Evolutionary conservation across 495 filamentous ascomycete genomes (phyloP), one percentile per base, ranked within the genome.

Genomic region (Penicillium mononematosum): DNA sequence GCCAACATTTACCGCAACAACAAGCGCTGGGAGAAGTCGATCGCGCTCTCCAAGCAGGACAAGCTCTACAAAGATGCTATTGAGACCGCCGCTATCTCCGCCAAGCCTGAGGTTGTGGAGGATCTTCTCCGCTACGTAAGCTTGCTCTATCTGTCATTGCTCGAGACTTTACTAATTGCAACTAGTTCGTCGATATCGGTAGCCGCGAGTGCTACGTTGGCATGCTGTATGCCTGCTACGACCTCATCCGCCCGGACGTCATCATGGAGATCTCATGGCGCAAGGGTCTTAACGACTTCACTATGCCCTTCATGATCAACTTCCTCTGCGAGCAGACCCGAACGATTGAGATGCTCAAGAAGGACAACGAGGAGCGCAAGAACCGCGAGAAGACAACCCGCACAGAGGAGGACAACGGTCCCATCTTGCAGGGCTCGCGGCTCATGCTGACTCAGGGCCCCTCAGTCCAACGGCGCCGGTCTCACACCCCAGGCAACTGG

Each of bases 221-320:
- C 61, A 98, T 98, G 92, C 83, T 99, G 53, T 99, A 99, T 67
- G 86, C 95, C 50, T 99, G 95, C 82, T 96, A 99, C 75, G 95
- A 99, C 57, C 85, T 99, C 48, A 93, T 99, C 67, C 89, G 88
- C 17, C 87, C 95, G 12, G 88, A 96, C 61, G 81, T 91, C 42
- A 87, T 98, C 56, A 85, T 99, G 78, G 95, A 99, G 77, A 80
- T 99, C 50, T 96, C 93, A 52, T 99, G 95, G 95, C 92, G 95
- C 63, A 81, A 95, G 71, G 90, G 92, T 51, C 86, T 99, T 36
- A 85, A 87, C 59, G 95, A 99, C 80, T 98, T 95, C 78, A 95
- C 93, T 54, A 98, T 99, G 95, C 95, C 95, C 16, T 99, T 92
- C 80, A 95, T 99, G 91, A 98, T 99, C 82, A 98, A 97, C 78